A percentile compares a stretch with the other conserved stretches of the same genome.
Evolutionary conservation across 1,284 basidiomycete species (phyloP).

Genomic region (Naganishia cerealis): DNA sequence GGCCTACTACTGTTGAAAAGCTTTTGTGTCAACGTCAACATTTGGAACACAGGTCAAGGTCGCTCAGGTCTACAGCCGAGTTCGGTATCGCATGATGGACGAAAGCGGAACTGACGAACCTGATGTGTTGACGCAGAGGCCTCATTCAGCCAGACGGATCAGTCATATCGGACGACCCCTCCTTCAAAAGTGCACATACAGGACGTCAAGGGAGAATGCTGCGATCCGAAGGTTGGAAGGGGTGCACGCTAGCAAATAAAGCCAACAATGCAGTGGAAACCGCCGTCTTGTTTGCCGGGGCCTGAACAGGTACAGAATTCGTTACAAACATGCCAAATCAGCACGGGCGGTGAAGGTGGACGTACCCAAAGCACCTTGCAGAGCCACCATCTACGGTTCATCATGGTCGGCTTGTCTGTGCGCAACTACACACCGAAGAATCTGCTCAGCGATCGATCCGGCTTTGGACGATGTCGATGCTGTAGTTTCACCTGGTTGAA

Average conservation of each 20-base stretch:
- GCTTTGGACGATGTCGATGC: slow-evolving; percentile 23
- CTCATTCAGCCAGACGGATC: no score
- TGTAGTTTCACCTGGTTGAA: slow-evolving; percentile 9
- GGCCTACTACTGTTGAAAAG: no score
- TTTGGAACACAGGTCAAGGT: no score
- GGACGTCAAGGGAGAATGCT: slow-evolving; percentile 77
- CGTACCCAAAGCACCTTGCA: slow-evolving; percentile 76
- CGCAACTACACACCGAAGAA: slow-evolving; percentile 35
- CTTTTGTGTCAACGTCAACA: no score
- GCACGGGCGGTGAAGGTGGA: slow-evolving; percentile 30
- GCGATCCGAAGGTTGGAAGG: slow-evolving; percentile 63
- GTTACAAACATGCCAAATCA: slow-evolving; percentile 7
- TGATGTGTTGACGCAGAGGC: no score
- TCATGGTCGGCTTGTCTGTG: slow-evolving; percentile 26
- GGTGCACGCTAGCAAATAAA: slow-evolving; percentile 58
- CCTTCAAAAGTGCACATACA: no score
- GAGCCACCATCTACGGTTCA: slow-evolving; percentile 60
- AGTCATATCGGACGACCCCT: no score
- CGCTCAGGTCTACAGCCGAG: no score
- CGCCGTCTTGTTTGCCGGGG: slow-evolving; percentile 76
- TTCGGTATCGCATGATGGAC: no score
- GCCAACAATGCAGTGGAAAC: slow-evolving; percentile 62
- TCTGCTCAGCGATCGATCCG: slow-evolving; percentile 35
- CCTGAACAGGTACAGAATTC: slow-evolving; percentile 50
- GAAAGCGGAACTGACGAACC: no score